Evolutionary conservation across 345 rosid genomes (phyloP).

Genomic region (Salix koriyanagi): DNA sequence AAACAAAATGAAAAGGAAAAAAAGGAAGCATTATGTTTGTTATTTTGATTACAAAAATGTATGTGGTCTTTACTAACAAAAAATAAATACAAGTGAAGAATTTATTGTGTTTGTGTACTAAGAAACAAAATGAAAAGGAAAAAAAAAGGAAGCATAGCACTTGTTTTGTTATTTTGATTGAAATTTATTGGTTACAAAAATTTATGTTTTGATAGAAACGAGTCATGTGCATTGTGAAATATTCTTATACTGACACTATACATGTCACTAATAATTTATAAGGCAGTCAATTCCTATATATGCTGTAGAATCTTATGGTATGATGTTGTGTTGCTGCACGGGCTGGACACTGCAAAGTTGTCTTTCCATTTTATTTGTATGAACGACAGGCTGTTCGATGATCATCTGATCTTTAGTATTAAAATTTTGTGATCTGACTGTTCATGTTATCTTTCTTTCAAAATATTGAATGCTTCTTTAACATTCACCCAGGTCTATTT

Average conservation of each 20-base stretch:
- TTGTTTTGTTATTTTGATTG: not conserved
- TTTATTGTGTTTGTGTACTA: not conserved
- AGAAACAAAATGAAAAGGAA: not conserved
- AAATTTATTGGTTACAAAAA: not conserved
- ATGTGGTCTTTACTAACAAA: not conserved
- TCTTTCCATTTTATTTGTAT: not conserved
- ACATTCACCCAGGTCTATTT: slow-evolving; percentile 66
- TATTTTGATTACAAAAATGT: not conserved
- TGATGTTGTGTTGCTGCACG: not conserved
- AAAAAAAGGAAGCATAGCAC: not conserved
- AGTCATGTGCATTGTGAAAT: not conserved
- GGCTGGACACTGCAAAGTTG: not conserved
- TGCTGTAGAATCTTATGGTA: not conserved
- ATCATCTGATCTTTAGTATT: not conserved
- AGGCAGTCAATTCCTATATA: not conserved
- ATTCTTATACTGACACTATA: not conserved
- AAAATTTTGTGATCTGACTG: not conserved
- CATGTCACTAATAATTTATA: not conserved
- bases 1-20: not conserved
- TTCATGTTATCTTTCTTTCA: not conserved
- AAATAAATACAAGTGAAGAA: not conserved
- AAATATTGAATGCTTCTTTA: not conserved
- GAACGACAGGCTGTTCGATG: not conserved
- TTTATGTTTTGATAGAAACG: not conserved
- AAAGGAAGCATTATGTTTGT: not conserved